Base-by-base conservation (phyloP, 2,329 filamentous ascomycete genomes). In the Trichoderma sp. region DNA sequence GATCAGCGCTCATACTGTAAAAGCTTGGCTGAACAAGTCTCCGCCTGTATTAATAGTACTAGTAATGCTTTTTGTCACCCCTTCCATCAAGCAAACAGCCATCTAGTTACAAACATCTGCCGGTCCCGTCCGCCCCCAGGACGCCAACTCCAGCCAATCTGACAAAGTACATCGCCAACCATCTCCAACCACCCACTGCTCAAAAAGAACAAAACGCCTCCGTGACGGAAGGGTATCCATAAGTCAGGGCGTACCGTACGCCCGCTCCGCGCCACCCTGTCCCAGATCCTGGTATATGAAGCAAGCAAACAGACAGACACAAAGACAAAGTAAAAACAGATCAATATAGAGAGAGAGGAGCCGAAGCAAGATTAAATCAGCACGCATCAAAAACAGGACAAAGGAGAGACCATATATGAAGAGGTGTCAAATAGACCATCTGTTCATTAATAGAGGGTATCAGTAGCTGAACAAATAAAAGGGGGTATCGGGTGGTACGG, bases 211-310 rank as follows among this genome's bases (percentile, higher is more conserved):
- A 75, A 75, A 71, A 71, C 73, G 73, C 73, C 66, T 62, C 66
- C 66, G 60, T 75, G 66, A 68, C 41, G 31, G 59, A 75, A 75
- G 73, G 73, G 73, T 71, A 75, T 75, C 66, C 73, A 75, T 50
- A 75, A 71, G 29, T 71, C n/a, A 75, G 41, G 68, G 68, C 68
- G 29, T 33, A 56, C 66, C 66, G n/a, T 71, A 65, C 59, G 71
- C 78, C 76, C 76, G 73, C 76, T 76, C 75, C 71, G 65, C 60
- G 77, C 67, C 50, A 41, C 71, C 71, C 64, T 63, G 35, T 56
- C 21, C 65, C 66, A 45, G 50, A 60, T 71, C 76, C 79, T 77
- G 64, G 59, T 75, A 74, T 74, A 65, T 50, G 56, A 71, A 72
- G 29, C 27, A 50, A 77, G n/a, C n/a, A 74, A 75, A 77, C 75